Evolutionary conservation across 495 filamentous ascomycete species (phyloP), one percentile per base, ranked within the genome.

Genomic region (Talaromyces stipitatus): DNA sequence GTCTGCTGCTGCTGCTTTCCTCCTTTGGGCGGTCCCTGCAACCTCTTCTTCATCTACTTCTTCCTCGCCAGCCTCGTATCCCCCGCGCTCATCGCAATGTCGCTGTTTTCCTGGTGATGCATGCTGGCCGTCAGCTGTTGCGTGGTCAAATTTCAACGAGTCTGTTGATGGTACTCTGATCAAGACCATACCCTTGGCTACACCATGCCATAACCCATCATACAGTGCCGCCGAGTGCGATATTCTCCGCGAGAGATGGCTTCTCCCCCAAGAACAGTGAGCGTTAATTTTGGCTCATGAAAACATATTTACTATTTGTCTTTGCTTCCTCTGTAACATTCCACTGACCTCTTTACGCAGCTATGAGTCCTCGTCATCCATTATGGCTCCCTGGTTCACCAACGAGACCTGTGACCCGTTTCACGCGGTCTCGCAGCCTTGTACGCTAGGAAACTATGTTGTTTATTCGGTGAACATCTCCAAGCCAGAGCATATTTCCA

Each of bases 381-480:
- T 75, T n/a, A 76, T 78, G 74, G 67, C 68, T 0, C 66, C 73
- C 0, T 74, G 60, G 50, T 78, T 72, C 36, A 58, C 65, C 24
- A 73, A 76, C 63, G 65, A 73, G 24, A 77, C 70, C 45, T 88
- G 85, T 62, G 75, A 81, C 59, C 82, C 84, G 2, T 84, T 80
- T 36, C 66, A 72, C 18, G 64, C 78, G 16, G 66, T 72, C 2
- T 61, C 62, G 0, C 75, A 69, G 47, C 69, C 76, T 5, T 90
- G 85, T 66, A 74, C 70, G 0, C 63, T 83, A 0, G 85, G 82
- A 2, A 82, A 79, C 60, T 84, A 82, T 65, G 73, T 80, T 11
- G 61, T 65, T 2, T 88, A 87, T 56, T 58, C 70, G 0, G 67
- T 79, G 18, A 70, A 74, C 57, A 73, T 69, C 5, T 62, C 60